phyloP scores from a whole-genome alignment of 2,329 filamentous ascomycete species.

The Erysiphe neolycopersici region DNA sequence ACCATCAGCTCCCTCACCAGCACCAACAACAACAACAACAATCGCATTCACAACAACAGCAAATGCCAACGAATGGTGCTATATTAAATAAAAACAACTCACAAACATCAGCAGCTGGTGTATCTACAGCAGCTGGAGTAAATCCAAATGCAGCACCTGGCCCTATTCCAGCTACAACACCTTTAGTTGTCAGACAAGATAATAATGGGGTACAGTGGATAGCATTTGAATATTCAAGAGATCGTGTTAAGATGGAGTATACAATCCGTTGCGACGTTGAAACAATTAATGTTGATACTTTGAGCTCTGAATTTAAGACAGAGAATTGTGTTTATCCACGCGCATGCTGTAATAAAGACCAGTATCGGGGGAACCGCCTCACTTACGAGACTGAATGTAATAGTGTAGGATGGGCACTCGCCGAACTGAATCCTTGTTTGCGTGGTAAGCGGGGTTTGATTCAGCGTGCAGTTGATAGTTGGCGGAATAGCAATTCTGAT shows the following conservation, averaged over 20 bases:
- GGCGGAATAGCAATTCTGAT: constrained; percentile 97
- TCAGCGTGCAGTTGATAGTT: constrained; percentile 90
- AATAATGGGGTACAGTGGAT: constrained; percentile 98
- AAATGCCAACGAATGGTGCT: constrained; percentile 15
- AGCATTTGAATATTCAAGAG: constrained; percentile 89
- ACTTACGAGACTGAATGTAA: constrained; percentile 98
- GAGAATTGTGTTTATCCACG: constrained; percentile 97
- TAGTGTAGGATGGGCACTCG: constrained; percentile 95
- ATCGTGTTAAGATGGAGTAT: constrained; percentile 98
- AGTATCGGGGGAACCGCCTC: constrained; percentile 84
- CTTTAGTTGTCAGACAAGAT: constrained; percentile 78
- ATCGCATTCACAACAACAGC: not conserved
- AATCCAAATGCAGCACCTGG: constrained; percentile 85
- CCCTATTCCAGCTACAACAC: constrained; percentile 88
- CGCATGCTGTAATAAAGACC: constrained; percentile 81
- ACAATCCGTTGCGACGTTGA: constrained; percentile 95
- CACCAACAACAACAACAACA: constrained; percentile 21
- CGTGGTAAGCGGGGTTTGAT: constrained; percentile 88
- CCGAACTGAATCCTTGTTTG: constrained; percentile 71
- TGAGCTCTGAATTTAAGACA: constrained; percentile 75
- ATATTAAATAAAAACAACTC: constrained; percentile 18
- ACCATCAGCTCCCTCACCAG: constrained; percentile 24
- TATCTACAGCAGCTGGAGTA: constrained; percentile 19
- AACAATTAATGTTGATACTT: constrained; percentile 71
- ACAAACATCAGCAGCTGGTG: constrained; percentile 8